Conservation (phyloP, 352 stramenopile species). For the Globisporangium okanoganense region DNA sequence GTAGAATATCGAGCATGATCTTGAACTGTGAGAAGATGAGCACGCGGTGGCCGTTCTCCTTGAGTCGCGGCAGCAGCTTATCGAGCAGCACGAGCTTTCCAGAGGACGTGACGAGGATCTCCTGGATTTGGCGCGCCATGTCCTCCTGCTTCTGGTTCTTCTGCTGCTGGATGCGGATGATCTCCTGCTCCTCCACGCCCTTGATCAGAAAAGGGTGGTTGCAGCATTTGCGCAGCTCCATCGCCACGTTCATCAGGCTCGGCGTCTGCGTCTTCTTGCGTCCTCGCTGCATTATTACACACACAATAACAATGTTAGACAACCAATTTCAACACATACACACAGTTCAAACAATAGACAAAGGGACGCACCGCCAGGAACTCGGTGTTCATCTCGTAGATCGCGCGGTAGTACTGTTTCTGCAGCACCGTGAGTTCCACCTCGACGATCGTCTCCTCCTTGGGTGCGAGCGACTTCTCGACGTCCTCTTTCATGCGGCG, state of each 20-base stretch:
- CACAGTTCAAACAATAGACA: neutral
- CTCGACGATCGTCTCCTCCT: conserved; percentile 90
- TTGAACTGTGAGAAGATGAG: conserved; percentile 99
- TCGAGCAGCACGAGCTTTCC: conserved; percentile 99
- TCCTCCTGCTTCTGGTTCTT: conserved; percentile 43
- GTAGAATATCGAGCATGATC: conserved; percentile 99
- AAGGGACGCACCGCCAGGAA: conserved; percentile 60
- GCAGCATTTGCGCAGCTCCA: conserved; percentile 94
- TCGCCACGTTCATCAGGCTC: conserved; percentile 91
- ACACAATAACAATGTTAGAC: conserved; percentile 1
- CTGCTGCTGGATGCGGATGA: conserved; percentile 56
- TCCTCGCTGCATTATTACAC: conserved; percentile 27
- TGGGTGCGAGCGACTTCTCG: conserved; percentile 84
- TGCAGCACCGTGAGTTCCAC: conserved; percentile 89
- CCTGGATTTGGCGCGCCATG: conserved; percentile 57
- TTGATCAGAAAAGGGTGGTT: conserved; percentile 94
- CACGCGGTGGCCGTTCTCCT: conserved; percentile 94
- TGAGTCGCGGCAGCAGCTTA: conserved; percentile 96
- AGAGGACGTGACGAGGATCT: conserved; percentile 92
- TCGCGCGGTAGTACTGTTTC: conserved; percentile 90
- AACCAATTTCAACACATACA: neutral
- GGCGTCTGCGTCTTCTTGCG: conserved; percentile 66
- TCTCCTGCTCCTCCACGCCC: conserved; percentile 80
- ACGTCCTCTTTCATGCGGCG: conserved; percentile 90
- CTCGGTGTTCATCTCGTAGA: conserved; percentile 92